A percentile compares a stretch with the other conserved stretches of the same genome.
These are phyloP conservation scores for Irpex rosettiformis DNA, from an alignment of 1,284 basidiomycete species.

Conservation along the genomic window DNA sequence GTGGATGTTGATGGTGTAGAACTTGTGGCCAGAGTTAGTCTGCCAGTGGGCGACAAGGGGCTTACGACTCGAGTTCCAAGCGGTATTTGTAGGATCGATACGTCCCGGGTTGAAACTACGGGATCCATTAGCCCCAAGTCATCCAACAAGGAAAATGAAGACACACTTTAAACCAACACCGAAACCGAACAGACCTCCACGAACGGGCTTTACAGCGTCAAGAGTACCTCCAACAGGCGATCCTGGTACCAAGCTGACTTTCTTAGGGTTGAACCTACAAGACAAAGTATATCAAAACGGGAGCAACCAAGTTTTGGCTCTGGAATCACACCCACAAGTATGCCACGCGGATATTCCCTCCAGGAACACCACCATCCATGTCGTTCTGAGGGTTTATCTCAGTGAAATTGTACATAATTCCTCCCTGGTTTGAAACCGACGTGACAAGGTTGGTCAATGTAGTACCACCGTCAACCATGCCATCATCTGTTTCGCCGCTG, in stretches of 20 bases:
- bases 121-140: not conserved
- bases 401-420: constrained; percentile 41
- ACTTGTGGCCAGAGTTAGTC: constrained; percentile 39
- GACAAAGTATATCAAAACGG: not conserved
- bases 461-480: constrained; percentile 47
- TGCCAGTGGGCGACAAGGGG: constrained; percentile 56
- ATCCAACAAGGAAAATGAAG: not conserved
- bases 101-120: constrained; percentile 58
- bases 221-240: constrained; percentile 45
- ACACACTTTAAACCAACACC: constrained; percentile 37
- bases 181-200: constrained; percentile 31
- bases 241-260: constrained; percentile 45
- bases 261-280: constrained; percentile 45
- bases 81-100: constrained; percentile 54
- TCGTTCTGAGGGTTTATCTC: constrained; percentile 49
- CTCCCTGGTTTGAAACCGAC: constrained; percentile 40
- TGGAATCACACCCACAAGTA: constrained; percentile 38
- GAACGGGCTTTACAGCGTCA: constrained; percentile 41
- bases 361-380: constrained; percentile 55
- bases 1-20: constrained; percentile 60
- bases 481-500: constrained; percentile 51
- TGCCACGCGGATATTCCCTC: constrained; percentile 59
- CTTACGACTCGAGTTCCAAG: constrained; percentile 56
- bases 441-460: constrained; percentile 50
- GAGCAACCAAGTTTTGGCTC: not conserved